These are phyloP conservation scores for Pichia kluyveri DNA, from an alignment of 805 yeast genomes.

Conservation along the genomic window DNA sequence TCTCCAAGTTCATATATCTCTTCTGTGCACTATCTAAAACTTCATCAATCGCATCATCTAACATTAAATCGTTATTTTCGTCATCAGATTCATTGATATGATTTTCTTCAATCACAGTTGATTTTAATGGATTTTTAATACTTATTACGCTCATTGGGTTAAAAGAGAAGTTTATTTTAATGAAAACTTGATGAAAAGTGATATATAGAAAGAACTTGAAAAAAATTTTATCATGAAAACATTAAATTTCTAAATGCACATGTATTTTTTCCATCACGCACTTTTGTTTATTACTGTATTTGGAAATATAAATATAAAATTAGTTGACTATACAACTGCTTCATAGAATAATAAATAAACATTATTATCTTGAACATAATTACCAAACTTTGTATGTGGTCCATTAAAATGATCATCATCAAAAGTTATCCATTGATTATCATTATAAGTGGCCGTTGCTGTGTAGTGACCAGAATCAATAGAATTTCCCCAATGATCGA, in stretches of 20 bases:
- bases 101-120: neutral
- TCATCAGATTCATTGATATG: neutral
- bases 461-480: constrained; percentile 73
- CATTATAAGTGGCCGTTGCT: constrained; percentile 46
- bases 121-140: neutral
- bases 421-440: constrained; percentile 57
- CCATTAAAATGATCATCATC: constrained; percentile 57
- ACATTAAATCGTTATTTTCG: constrained; percentile 15
- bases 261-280: too few relatives aligned
- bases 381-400: constrained; percentile 30
- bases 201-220: too few relatives aligned
- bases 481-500: constrained; percentile 58
- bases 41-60: constrained; percentile 13
- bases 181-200: neutral
- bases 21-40: constrained; percentile 5
- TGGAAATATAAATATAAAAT: too few relatives aligned
- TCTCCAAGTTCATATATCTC: constrained; percentile 4
- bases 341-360: constrained; percentile 62
- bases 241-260: too few relatives aligned
- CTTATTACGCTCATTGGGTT: neutral
- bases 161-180: neutral
- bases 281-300: neutral
- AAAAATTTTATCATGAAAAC: too few relatives aligned
- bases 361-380: constrained; percentile 35
- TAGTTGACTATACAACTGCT: neutral